A percentile compares a stretch with the other conserved stretches of the same genome.
These are phyloP conservation scores for Clonostachys chloroleuca DNA, from an alignment of 2,329 filamentous ascomycete species.

Conservation along the genomic window DNA sequence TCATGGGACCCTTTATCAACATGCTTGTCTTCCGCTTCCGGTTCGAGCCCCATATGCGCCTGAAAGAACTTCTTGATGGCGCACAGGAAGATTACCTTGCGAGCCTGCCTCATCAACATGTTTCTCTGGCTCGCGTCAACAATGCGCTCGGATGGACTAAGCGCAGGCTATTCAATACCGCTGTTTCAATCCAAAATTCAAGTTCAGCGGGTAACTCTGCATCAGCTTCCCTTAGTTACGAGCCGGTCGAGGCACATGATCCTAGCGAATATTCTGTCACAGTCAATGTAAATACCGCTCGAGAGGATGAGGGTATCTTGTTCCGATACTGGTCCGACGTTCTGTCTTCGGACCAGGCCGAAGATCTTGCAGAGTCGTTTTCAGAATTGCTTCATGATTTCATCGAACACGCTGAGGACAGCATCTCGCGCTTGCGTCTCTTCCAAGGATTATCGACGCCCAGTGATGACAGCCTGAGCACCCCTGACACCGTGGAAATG, in stretches of 20 bases:
- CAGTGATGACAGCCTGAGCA: not conserved
- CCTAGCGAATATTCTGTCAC: constrained; percentile 23
- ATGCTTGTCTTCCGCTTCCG: constrained; percentile 46
- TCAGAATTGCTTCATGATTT: constrained; percentile 9
- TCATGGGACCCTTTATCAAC: constrained; percentile 48
- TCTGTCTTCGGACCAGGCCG: constrained; percentile 8
- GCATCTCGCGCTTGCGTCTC: constrained; percentile 8
- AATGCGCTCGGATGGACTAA: constrained; percentile 15
- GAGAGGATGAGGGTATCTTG: constrained; percentile 12
- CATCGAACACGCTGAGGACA: constrained; percentile 8
- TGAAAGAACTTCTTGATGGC: constrained; percentile 28
- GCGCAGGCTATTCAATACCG: constrained; percentile 20
- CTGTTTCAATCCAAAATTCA: constrained; percentile 20
- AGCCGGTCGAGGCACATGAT: constrained; percentile 10
- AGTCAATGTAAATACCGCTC: constrained; percentile 17
- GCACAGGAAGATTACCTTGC: constrained; percentile 39
- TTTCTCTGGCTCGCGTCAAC: constrained; percentile 42
- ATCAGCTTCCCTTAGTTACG: constrained; percentile 1
- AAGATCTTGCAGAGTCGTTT: constrained; percentile 7
- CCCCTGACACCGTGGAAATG: not conserved
- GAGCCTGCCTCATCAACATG: constrained; percentile 41
- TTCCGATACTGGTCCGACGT: constrained; percentile 12
- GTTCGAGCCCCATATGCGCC: constrained; percentile 13
- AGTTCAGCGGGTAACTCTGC: constrained; percentile 3
- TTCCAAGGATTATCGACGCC: not conserved